phyloP scores from a whole-genome alignment of 2,329 filamentous ascomycete genomes.

The Huntiella abstrusa region DNA sequence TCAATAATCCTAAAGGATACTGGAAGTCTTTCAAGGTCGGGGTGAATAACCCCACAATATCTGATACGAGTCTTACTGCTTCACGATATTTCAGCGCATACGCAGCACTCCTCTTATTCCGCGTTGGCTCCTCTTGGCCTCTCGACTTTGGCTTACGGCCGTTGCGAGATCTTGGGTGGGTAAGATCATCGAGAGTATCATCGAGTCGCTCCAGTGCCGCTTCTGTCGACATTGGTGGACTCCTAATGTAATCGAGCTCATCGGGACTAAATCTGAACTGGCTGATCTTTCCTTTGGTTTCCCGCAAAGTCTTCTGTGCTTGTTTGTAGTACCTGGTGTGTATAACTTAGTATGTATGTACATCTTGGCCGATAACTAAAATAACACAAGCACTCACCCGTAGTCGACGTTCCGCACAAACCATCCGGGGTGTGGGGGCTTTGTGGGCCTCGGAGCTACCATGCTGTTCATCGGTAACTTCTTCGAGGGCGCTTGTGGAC shows the following conservation, averaged over 20 bases:
- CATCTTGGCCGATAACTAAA: background rate
- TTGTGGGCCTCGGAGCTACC: slow-evolving; percentile 1
- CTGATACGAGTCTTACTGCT: background rate
- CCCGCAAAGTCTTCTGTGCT: slow-evolving; percentile 5
- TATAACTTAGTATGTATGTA: background rate
- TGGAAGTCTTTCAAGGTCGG: slow-evolving; percentile 5
- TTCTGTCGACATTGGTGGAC: background rate
- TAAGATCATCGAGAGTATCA: slow-evolving; percentile 1
- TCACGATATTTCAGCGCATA: slow-evolving; percentile 1
- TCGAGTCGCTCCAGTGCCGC: background rate
- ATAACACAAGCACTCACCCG: slow-evolving; percentile 1
- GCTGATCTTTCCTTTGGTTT: slow-evolving; percentile 7
- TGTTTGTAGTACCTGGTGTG: slow-evolving; percentile 7
- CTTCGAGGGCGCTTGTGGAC: too few species aligned
- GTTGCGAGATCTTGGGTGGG: slow-evolving; percentile 1
- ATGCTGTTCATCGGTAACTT: too few species aligned
- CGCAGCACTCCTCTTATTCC: background rate
- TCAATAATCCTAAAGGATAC: slow-evolving; percentile 7
- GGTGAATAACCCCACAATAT: background rate
- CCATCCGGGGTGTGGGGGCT: slow-evolving; percentile 1
- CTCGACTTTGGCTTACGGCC: background rate
- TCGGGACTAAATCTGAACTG: slow-evolving; percentile 2
- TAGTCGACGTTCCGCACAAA: slow-evolving; percentile 4
- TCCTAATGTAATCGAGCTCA: slow-evolving; percentile 1
- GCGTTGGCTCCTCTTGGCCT: background rate